These are phyloP conservation scores for Euphorbia tirucalli DNA, from an alignment of 345 rosid species.

Conservation along the genomic window DNA sequence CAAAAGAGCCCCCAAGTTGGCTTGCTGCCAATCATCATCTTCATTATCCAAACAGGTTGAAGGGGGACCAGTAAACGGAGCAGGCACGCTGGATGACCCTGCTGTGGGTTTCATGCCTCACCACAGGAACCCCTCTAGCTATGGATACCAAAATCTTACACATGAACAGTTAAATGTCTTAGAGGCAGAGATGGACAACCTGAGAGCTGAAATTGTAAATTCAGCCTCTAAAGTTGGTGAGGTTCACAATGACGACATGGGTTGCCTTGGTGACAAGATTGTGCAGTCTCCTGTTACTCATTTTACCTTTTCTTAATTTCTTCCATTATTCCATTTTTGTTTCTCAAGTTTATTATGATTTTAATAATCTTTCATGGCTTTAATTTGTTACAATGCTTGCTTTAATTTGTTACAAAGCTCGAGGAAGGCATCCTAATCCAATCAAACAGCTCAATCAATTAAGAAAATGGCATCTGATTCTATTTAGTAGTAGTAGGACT, in stretches of 20 bases:
- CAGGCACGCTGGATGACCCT: conserved; percentile 43
- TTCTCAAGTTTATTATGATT: too few relatives aligned
- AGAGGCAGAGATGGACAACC: conserved; percentile 49
- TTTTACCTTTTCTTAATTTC: too few relatives aligned
- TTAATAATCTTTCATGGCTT: too few relatives aligned
- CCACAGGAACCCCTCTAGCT: conserved; percentile 47
- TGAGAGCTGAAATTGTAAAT: conserved; percentile 27
- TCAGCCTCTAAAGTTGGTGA: conserved; percentile 24
- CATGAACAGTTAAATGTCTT: conserved; percentile 41
- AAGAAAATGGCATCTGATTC: too few relatives aligned
- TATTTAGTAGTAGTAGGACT: too few relatives aligned
- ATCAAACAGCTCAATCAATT: too few relatives aligned
- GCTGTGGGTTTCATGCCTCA: conserved; percentile 54
- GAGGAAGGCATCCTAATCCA: too few relatives aligned
- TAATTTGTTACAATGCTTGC: too few relatives aligned
- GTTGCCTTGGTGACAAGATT: conserved; percentile 8
- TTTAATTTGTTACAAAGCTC: too few relatives aligned
- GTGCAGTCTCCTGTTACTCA: conserved; percentile 14
- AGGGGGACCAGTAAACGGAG: conserved; percentile 40
- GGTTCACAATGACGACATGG: conserved; percentile 3
- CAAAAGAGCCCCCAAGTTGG: conserved; percentile 90
- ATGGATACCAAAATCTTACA: conserved; percentile 53
- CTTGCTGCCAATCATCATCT: conserved; percentile 81
- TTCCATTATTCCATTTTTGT: too few relatives aligned
- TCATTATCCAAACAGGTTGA: conserved; percentile 52